Percentiles rank a stretch among this genome's conserved stretches.
Conservation (phyloP, 768 basidiomycete genomes). For the Lanmaoa pseudosensibilis region DNA sequence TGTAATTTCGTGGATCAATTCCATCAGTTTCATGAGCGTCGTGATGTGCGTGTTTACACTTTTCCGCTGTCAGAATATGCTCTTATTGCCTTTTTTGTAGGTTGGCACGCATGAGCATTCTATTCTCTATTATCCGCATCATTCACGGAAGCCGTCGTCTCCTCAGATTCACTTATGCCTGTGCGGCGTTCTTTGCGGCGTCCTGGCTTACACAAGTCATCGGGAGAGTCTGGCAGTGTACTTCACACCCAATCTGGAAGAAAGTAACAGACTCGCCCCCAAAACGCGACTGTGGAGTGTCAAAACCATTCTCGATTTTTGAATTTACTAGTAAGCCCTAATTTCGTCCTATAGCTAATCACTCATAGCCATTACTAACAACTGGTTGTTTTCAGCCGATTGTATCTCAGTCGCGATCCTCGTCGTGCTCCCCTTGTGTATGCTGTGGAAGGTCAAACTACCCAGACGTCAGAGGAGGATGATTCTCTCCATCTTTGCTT, state of each 20-base stretch:
- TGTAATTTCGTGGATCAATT: background rate
- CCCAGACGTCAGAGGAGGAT: conserved; percentile 15
- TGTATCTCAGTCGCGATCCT: conserved; percentile 3
- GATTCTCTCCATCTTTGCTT: background rate
- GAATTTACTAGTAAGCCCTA: no score
- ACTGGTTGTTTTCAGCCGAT: conserved; percentile 8
- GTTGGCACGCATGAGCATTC: conserved; percentile 6
- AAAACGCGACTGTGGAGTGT: background rate
- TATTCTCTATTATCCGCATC: conserved; percentile 16
- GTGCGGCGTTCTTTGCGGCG: background rate
- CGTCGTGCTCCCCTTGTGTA: conserved; percentile 7
- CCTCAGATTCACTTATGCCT: background rate
- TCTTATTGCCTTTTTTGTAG: background rate
- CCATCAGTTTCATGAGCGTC: background rate
- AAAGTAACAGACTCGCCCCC: background rate
- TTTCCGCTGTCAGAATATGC: no score
- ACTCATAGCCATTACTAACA: background rate
- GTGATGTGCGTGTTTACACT: background rate
- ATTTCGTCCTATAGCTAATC: background rate
- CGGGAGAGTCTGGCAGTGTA: background rate
- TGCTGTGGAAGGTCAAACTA: conserved; percentile 19
- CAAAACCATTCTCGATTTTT: background rate
- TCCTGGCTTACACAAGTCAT: conserved; percentile 2
- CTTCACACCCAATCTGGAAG: background rate
- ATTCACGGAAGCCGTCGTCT: background rate